Conservation (phyloP, 2,329 filamentous ascomycete species). For the Metarhizium guizhouense region DNA sequence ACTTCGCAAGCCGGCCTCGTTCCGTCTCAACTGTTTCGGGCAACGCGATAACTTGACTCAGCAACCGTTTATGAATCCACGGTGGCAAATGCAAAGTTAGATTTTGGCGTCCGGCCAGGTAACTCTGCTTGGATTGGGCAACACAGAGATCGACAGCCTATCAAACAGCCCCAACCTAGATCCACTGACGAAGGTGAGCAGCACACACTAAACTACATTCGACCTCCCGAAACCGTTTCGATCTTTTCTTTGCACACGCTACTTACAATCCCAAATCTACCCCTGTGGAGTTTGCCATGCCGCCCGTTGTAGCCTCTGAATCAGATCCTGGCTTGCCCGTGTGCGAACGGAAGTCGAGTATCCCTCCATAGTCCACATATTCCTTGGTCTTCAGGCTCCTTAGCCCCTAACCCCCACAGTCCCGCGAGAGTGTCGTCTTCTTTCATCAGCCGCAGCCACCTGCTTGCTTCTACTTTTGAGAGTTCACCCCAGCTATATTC, state of each 20-base stretch:
- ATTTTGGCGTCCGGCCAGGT: neutral
- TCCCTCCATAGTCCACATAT: slow-evolving; percentile 1
- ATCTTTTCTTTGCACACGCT: neutral
- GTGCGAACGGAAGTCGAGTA: slow-evolving; percentile 10
- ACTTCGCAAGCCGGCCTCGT: neutral
- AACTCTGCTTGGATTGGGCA: neutral
- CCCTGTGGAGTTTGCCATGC: slow-evolving; percentile 9
- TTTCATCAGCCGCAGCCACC: neutral
- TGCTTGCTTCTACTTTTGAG: neutral
- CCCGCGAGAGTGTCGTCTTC: neutral
- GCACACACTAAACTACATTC: slow-evolving; percentile 1
- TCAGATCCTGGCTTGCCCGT: slow-evolving; percentile 8
- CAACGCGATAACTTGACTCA: neutral
- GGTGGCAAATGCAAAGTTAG: neutral
- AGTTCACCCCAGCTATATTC: slow-evolving; percentile 1
- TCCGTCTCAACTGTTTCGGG: neutral
- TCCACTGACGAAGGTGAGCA: neutral
- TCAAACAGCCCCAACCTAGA: neutral
- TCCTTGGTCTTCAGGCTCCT: slow-evolving; percentile 9
- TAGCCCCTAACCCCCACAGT: slow-evolving; percentile 2
- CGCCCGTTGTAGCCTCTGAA: slow-evolving; percentile 10
- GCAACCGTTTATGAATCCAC: neutral
- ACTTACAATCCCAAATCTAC: slow-evolving; percentile 1
- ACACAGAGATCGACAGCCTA: neutral
- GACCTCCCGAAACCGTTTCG: slow-evolving; percentile 5